Percentiles rank a stretch among this genome's conserved stretches.
phyloP scores from a whole-genome alignment of 1,284 basidiomycete species.

The Marasmius tenuissimus region DNA sequence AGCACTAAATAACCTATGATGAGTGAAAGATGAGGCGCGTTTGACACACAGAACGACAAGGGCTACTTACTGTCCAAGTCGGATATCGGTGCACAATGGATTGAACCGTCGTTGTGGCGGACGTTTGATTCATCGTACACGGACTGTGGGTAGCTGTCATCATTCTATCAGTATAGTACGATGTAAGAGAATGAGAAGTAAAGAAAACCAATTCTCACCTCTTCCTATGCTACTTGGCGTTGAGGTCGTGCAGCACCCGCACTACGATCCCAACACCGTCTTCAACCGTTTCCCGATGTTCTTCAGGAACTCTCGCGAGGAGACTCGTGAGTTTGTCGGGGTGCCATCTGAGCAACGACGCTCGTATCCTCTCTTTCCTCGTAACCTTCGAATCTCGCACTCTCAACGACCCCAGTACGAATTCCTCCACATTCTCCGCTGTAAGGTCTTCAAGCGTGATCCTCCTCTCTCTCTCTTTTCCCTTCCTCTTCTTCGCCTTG shows the following conservation, averaged over 20 bases:
- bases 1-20: too few species aligned
- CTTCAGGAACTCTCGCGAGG: conserved; percentile 47
- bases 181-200: not conserved
- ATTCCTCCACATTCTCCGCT: conserved; percentile 43
- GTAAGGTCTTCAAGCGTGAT: conserved; percentile 38
- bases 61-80: too few species aligned
- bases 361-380: conserved; percentile 54
- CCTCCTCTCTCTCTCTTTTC: conserved; percentile 15
- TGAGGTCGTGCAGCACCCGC: conserved; percentile 10
- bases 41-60: too few species aligned
- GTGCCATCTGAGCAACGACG: conserved; percentile 68
- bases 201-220: not conserved
- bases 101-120: too few species aligned
- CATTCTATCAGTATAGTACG: not conserved
- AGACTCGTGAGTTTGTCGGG: conserved; percentile 66
- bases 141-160: not conserved
- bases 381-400: conserved; percentile 40
- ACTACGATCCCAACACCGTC: conserved; percentile 24
- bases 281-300: conserved; percentile 49
- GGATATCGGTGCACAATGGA: too few species aligned
- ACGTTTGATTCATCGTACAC: too few species aligned
- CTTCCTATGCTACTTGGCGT: not conserved
- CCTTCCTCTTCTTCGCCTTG: conserved; percentile 13
- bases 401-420: conserved; percentile 51
- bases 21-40: too few species aligned